Evolutionary conservation across 306 rosid species (phyloP), one percentile per base, ranked within the genome.

Genomic region (Morella rubra): DNA sequence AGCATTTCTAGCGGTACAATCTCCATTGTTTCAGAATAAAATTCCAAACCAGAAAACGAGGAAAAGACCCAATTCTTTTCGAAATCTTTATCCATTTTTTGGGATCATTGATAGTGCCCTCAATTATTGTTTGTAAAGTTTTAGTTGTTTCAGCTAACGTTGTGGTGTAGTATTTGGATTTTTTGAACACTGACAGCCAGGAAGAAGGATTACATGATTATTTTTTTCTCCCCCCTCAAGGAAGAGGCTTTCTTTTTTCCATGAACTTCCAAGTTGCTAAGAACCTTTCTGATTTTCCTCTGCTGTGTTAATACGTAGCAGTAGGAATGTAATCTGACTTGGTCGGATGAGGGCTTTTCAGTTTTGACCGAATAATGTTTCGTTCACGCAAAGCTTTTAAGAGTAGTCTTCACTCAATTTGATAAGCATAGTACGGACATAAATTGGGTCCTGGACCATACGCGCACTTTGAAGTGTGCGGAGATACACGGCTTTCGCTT

Each of bases 1-100:
- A 91, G 85, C 84, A 81, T 80, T 79, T 91, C 98, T 2, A 88
- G 96, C 18, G 92, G 91, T 51, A 70, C 79, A 77, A 72, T 89
- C 81, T 86, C 96, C 74, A 76, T 88, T 85, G 82, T 72, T 79
- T 88, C 93, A 56, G 93, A 90, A 65, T 93, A 86, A 84, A 46
- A 24, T 74, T 41, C 47, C 75, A 0, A 77, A 72, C 40, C 20
- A 22, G 14, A 19, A 72, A 44, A 19, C 32, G 72, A 68, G 37
- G 24, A 59, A 69, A 72, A 84, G 32, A 66, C 32, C 19, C 76
- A 82, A 71, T 67, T 75, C 13, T 82, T 86, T 83, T 83, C 51
- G 50, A 69, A 44, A 72, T 81, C 79, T 62, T 86, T 72, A 7
- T 16, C 65, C 19, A 37, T 20, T 5, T 71, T 72, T 70, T 81